Base-by-base conservation (phyloP, 345 rosid species). In the Camelina neglecta region DNA sequence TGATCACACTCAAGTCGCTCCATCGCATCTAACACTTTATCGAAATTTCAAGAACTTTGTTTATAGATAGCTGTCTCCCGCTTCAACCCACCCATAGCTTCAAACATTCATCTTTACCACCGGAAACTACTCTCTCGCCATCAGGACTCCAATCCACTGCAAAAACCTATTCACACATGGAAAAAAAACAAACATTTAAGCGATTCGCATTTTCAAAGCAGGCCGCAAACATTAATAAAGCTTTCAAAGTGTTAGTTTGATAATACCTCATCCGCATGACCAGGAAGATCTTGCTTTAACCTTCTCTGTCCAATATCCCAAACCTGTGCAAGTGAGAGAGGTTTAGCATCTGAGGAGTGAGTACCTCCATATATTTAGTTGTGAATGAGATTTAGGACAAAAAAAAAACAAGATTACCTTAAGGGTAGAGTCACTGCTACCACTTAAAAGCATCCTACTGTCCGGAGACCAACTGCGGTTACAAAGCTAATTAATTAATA, bases 131-230 rank as follows among this genome's bases (percentile, higher is more conserved):
- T 82, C 87, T 91, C 89, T 91, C 94, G 7, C 90, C 94, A 75
- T 89, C 97, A 0, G 94, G 92, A 81, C 97, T 87, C 97, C 94
- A 91, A 74, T 91, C 92, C 67, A 91, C 89, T 7, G 93, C 90
- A 77, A 64, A 88, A 62, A 88, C 91, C 92, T 90, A 51, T 7
- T 6, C 20, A 53, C 7, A 35, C 38, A 35, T 7, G 38, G 26
- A 26, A 26, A 26, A 26, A 6, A 35, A 35, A 7, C 38, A 35
- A 35, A 35, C 38, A 35, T 35, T 35, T 35, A 35, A 35, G 38
- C 38, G 38, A 35, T 35, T 35, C 9, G 2, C 38, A 35, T 35
- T 35, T 35, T 6, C 8, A 18, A 35, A 35, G 38, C 38, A 35
- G 38, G 4, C 29, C 29, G 4, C 9, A 35, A 35, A 35, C 38